phyloP scores from a whole-genome alignment of 2,329 filamentous ascomycete species.

The Colletotrichum siamense region DNA sequence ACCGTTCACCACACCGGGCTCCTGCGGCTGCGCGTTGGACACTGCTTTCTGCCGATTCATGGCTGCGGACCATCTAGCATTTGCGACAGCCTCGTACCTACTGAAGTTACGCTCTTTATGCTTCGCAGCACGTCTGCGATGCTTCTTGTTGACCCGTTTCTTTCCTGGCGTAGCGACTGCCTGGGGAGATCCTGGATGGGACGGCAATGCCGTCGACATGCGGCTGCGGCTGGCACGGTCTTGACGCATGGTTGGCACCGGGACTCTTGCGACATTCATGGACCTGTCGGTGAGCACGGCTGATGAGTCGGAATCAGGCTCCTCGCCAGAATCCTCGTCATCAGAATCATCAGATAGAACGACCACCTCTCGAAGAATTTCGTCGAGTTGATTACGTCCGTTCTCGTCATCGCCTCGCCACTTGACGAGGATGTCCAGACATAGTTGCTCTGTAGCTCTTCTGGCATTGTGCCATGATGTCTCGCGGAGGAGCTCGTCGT shows the following conservation, averaged over 20 bases:
- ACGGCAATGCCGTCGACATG: background rate
- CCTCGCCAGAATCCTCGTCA: slow-evolving; percentile 39
- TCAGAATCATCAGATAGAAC: slow-evolving; percentile 65
- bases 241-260: background rate
- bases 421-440: slow-evolving; percentile 71
- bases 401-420: slow-evolving; percentile 76
- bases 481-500: slow-evolving; percentile 65
- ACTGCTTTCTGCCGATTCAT: slow-evolving; percentile 1
- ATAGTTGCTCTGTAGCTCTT: slow-evolving; percentile 65
- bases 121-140: background rate
- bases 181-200: slow-evolving; percentile 11
- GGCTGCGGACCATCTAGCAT: slow-evolving; percentile 13
- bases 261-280: background rate
- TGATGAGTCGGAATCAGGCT: slow-evolving; percentile 36
- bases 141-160: slow-evolving; percentile 3
- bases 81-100: slow-evolving; percentile 19
- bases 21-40: background rate
- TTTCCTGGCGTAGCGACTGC: background rate
- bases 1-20: background rate
- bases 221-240: background rate
- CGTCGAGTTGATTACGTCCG: slow-evolving; percentile 70
- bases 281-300: slow-evolving; percentile 25
- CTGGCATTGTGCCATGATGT: slow-evolving; percentile 65
- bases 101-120: slow-evolving; percentile 19
- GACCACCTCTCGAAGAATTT: slow-evolving; percentile 70